Conservation (phyloP, 2,329 filamentous ascomycete genomes). For the Cytospora schulzeri region DNA sequence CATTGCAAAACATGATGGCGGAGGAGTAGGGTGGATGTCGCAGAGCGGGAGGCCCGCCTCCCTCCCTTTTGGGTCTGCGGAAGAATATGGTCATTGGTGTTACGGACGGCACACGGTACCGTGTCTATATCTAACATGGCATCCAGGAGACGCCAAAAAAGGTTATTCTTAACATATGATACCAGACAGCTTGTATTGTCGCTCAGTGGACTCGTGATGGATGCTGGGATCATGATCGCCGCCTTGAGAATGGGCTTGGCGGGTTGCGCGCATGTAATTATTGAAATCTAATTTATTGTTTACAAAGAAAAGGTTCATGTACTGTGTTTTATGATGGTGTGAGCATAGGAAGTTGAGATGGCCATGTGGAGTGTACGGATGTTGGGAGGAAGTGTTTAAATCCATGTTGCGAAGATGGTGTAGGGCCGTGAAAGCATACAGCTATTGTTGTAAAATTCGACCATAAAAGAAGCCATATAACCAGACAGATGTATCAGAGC, state of each 20-base stretch:
- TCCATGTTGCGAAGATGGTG: not conserved
- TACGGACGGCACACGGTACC: not conserved
- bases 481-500: too few relatives aligned
- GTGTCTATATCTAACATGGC: not conserved
- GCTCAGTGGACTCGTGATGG: not conserved
- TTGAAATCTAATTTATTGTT: not conserved
- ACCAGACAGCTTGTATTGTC: not conserved
- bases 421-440: not conserved
- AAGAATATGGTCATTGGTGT: not conserved
- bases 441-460: not conserved
- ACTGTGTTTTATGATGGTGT: slow-evolving; percentile 10
- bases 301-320: not conserved
- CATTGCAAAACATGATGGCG: slow-evolving; percentile 22
- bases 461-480: not conserved
- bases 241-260: not conserved
- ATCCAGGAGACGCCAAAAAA: slow-evolving; percentile 1
- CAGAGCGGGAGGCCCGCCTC: not conserved
- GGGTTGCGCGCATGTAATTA: not conserved
- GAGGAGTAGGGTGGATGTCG: slow-evolving; percentile 18
- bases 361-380: not conserved
- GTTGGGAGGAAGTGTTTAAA: not conserved
- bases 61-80: not conserved
- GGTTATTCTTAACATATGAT: slow-evolving; percentile 4
- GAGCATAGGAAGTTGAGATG: slow-evolving; percentile 14
- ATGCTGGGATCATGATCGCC: not conserved